Percentiles rank a stretch among this genome's conserved stretches.
Evolutionary conservation across 495 filamentous ascomycete species (phyloP).

Genomic region (Penicillium salamii): DNA sequence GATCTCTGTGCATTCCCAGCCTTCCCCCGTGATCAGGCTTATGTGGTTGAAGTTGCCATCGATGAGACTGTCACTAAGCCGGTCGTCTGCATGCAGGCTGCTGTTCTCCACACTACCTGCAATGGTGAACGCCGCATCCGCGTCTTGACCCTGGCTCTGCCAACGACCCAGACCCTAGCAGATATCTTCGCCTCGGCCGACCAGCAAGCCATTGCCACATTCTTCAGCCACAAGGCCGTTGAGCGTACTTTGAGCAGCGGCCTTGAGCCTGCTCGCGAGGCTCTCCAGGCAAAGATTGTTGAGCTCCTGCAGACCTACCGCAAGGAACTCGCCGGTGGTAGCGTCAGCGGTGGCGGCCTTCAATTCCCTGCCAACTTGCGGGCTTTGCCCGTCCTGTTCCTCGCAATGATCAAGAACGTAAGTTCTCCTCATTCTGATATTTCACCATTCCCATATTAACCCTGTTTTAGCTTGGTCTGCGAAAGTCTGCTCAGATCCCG

Average conservation of each 20-base stretch:
- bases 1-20: conserved; percentile 97
- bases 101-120: conserved; percentile 95
- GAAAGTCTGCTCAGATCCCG: conserved; percentile 94
- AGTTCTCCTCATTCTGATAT: conserved; percentile 24
- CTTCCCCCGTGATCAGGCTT: conserved; percentile 94
- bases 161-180: conserved; percentile 84
- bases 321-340: conserved; percentile 94
- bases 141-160: conserved; percentile 88
- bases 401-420: conserved; percentile 92
- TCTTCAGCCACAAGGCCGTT: conserved; percentile 96
- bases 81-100: conserved; percentile 94
- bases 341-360: conserved; percentile 85
- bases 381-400: conserved; percentile 83
- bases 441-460: conserved; percentile 10
- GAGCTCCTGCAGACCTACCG: conserved; percentile 93
- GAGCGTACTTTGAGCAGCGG: conserved; percentile 83
- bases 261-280: conserved; percentile 85
- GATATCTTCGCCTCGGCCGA: conserved; percentile 95
- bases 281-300: conserved; percentile 83
- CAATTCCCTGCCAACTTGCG: conserved; percentile 93
- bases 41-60: conserved; percentile 98
- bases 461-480: conserved; percentile 69
- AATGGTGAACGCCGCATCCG: conserved; percentile 94
- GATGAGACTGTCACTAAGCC: conserved; percentile 92
- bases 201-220: conserved; percentile 86